Conservation (phyloP, 805 yeast species). For the Soucietia sequanensis region DNA sequence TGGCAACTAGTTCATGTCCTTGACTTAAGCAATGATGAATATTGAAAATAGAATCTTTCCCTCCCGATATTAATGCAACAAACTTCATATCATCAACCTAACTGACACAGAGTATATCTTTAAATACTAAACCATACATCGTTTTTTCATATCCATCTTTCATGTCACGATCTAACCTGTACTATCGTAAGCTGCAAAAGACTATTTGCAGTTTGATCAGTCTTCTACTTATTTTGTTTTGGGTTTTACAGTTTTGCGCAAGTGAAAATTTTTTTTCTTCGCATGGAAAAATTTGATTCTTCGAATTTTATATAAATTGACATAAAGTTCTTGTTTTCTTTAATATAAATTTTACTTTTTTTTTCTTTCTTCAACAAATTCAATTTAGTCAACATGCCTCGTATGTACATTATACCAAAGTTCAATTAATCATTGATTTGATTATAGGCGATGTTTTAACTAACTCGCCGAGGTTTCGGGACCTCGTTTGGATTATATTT, state of each 20-base stretch:
- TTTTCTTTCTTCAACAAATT: slow-evolving; percentile 11
- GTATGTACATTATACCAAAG: slow-evolving; percentile 55
- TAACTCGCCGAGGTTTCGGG: slow-evolving; percentile 63
- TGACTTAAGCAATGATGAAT: slow-evolving; percentile 79
- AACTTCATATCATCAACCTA: slow-evolving; percentile 77
- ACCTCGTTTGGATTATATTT: slow-evolving; percentile 45
- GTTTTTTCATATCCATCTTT: too few species aligned
- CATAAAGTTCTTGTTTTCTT: slow-evolving; percentile 1
- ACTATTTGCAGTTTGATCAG: too few species aligned
- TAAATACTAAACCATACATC: too few species aligned
- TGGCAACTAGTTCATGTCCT: slow-evolving; percentile 82
- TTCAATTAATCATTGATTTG: too few species aligned
- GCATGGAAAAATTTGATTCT: neutral
- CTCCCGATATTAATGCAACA: slow-evolving; percentile 91
- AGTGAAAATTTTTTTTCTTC: slow-evolving; percentile 4
- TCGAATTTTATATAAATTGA: neutral
- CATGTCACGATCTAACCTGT: too few species aligned
- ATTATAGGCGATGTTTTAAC: slow-evolving; percentile 3
- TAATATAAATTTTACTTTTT: slow-evolving; percentile 5
- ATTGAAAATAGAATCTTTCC: slow-evolving; percentile 93
- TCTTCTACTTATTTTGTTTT: too few species aligned
- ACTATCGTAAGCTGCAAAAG: too few species aligned
- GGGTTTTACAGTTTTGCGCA: too few species aligned
- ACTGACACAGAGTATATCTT: too few species aligned
- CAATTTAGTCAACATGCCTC: slow-evolving; percentile 53